Evolutionary conservation across 2,329 filamentous ascomycete species (phyloP).

Genomic region (Calonectria montana): DNA sequence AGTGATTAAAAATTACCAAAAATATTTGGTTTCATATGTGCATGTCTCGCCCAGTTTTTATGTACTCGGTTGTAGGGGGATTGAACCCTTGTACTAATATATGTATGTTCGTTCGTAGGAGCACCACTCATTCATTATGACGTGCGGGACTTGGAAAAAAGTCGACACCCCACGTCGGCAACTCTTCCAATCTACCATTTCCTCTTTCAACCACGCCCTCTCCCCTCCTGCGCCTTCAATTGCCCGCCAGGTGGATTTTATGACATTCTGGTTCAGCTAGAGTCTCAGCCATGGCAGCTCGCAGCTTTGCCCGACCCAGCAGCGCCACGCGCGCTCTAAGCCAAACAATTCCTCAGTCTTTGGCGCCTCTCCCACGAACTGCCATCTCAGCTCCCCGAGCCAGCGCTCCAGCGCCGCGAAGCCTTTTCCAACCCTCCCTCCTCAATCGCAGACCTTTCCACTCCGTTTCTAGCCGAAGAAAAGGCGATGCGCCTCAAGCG

Average conservation of each 20-base stretch:
- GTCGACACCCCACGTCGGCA: slow-evolving; percentile 37
- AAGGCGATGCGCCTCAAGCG: slow-evolving; percentile 40
- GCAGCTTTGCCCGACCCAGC: slow-evolving; percentile 34
- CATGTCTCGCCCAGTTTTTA: neutral
- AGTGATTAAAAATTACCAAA: neutral
- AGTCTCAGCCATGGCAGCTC: slow-evolving; percentile 33
- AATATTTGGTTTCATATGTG: neutral
- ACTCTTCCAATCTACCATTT: slow-evolving; percentile 17
- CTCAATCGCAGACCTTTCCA: slow-evolving; percentile 35
- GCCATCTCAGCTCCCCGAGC: slow-evolving; percentile 29
- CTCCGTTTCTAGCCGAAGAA: slow-evolving; percentile 28
- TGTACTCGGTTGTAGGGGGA: neutral
- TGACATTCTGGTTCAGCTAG: neutral
- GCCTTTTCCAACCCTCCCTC: neutral
- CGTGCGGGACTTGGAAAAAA: slow-evolving; percentile 43
- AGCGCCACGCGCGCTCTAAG: slow-evolving; percentile 35
- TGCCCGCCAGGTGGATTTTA: neutral
- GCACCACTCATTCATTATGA: slow-evolving; percentile 35
- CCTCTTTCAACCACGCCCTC: neutral
- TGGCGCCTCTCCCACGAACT: slow-evolving; percentile 21
- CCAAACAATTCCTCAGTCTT: slow-evolving; percentile 30
- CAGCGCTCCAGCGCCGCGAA: neutral
- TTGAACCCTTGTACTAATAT: neutral
- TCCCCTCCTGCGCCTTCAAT: slow-evolving; percentile 10
- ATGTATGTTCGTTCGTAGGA: neutral